phyloP scores from a whole-genome alignment of 192 early-diverging fungal species.

The Linnemannia schmuckeri region DNA sequence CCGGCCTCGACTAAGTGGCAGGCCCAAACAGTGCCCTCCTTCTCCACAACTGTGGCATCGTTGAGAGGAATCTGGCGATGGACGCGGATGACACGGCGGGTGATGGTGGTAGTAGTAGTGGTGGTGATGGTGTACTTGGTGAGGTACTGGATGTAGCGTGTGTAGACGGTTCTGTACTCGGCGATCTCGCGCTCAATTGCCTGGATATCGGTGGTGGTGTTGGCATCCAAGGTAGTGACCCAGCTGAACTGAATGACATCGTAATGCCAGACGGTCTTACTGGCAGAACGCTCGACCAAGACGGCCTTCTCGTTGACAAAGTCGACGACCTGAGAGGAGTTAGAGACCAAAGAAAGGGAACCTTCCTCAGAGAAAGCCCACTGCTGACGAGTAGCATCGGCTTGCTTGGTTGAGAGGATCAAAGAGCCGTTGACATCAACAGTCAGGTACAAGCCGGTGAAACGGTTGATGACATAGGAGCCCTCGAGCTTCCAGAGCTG shows the following conservation, averaged over 20 bases:
- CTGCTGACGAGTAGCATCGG: slow-evolving; percentile 41
- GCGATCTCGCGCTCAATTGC: slow-evolving; percentile 35
- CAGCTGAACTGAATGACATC: slow-evolving; percentile 30
- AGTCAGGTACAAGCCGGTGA: slow-evolving; percentile 47
- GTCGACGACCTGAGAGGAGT: slow-evolving; percentile 41
- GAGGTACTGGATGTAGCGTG: slow-evolving; percentile 50
- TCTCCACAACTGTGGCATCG: slow-evolving; percentile 43
- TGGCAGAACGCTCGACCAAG: slow-evolving; percentile 45
- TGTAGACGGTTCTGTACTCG: slow-evolving; percentile 55
- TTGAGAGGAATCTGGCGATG: slow-evolving; percentile 27
- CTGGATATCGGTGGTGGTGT: slow-evolving; percentile 15
- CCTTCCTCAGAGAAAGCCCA: slow-evolving; percentile 53
- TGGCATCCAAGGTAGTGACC: slow-evolving; percentile 26
- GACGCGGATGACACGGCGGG: slow-evolving; percentile 42
- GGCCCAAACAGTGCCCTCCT: slow-evolving; percentile 39
- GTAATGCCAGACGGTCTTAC: slow-evolving; percentile 51
- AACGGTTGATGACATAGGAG: slow-evolving; percentile 47
- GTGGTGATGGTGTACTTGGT: slow-evolving; percentile 43
- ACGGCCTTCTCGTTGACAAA: slow-evolving; percentile 52
- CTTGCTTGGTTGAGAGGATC: slow-evolving; percentile 34
- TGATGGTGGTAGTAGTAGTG: slow-evolving; percentile 31
- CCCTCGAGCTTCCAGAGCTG: slow-evolving; percentile 54
- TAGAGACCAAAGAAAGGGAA: slow-evolving; percentile 34
- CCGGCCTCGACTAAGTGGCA: slow-evolving; percentile 49
- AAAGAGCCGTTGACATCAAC: slow-evolving; percentile 13